Evolutionary conservation across 768 basidiomycete species (phyloP).

Genomic region (Termitomyces titanicus): DNA sequence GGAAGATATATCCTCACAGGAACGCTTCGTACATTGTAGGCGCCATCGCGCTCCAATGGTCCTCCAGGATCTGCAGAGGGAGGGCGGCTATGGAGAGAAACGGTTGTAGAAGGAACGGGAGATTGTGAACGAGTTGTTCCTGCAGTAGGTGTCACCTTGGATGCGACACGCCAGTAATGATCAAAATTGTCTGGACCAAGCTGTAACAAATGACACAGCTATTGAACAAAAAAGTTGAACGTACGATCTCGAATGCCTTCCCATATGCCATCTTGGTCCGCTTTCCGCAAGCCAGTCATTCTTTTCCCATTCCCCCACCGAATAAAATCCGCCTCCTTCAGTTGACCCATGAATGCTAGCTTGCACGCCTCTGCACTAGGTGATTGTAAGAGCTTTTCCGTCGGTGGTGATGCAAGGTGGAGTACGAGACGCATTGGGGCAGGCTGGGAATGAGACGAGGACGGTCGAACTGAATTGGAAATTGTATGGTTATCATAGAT

Average conservation of each 20-base stretch:
- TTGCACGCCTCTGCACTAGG: slow-evolving; percentile 86
- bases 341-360: slow-evolving; percentile 90
- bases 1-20: slow-evolving; percentile 89
- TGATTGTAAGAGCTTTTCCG: slow-evolving; percentile 78
- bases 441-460: slow-evolving; percentile 36
- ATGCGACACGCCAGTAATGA: slow-evolving; percentile 89
- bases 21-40: slow-evolving; percentile 83
- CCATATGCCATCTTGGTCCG: slow-evolving; percentile 96
- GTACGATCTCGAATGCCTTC: slow-evolving; percentile 92
- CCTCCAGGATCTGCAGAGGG: slow-evolving; percentile 58
- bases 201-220: slow-evolving; percentile 1
- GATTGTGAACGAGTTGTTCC: slow-evolving; percentile 57
- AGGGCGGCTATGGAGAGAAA: slow-evolving; percentile 61
- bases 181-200: slow-evolving; percentile 82
- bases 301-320: slow-evolving; percentile 95
- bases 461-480: slow-evolving; percentile 51
- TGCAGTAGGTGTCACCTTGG: slow-evolving; percentile 87
- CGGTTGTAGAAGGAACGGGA: slow-evolving; percentile 48
- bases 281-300: slow-evolving; percentile 85
- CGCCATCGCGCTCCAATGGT: slow-evolving; percentile 69
- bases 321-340: slow-evolving; percentile 96
- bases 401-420: slow-evolving; percentile 85
- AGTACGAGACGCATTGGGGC: slow-evolving; percentile 74
- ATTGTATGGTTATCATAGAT: slow-evolving; percentile 85
- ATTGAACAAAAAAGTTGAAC: slow-evolving; percentile 26